These are phyloP conservation scores for Penicillium italicum DNA, from an alignment of 2,329 filamentous ascomycete species.

Conservation along the genomic window DNA sequence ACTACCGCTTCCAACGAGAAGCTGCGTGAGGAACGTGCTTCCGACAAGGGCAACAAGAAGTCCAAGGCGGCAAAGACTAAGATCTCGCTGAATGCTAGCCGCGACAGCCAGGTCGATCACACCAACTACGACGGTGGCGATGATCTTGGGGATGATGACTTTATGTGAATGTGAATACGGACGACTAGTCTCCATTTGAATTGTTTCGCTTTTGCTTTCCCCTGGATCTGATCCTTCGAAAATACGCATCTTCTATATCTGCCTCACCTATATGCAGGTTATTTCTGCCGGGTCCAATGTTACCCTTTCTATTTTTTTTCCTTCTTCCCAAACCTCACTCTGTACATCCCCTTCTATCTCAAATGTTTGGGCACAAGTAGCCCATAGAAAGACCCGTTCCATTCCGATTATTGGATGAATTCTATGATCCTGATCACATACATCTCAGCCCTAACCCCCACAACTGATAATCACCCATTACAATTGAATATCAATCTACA, in stretches of 20 bases:
- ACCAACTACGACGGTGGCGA: constrained; percentile 77
- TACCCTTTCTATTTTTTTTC: not conserved
- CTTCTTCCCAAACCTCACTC: constrained; percentile 1
- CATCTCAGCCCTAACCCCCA: not conserved
- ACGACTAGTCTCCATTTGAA: constrained; percentile 13
- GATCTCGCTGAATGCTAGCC: constrained; percentile 67
- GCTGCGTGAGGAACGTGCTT: constrained; percentile 95
- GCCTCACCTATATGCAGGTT: not conserved
- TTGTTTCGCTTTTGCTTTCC: constrained; percentile 9
- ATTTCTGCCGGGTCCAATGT: not conserved
- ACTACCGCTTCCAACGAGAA: constrained; percentile 96
- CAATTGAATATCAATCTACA: too few relatives aligned
- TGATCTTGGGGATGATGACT: constrained; percentile 66
- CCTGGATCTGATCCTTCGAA: constrained; percentile 8
- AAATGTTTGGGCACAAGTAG: constrained; percentile 10
- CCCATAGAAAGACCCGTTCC: constrained; percentile 17
- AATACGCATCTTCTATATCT: constrained; percentile 9
- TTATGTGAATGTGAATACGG: constrained; percentile 42
- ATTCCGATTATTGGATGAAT: constrained; percentile 5
- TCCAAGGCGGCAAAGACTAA: constrained; percentile 95
- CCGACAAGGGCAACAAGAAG: constrained; percentile 95
- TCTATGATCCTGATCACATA: too few relatives aligned
- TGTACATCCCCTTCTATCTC: constrained; percentile 14
- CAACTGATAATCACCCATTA: not conserved
- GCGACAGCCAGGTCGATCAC: constrained; percentile 62